phyloP scores from a whole-genome alignment of 129 eudicot species.

The Deinandra increscens region DNA sequence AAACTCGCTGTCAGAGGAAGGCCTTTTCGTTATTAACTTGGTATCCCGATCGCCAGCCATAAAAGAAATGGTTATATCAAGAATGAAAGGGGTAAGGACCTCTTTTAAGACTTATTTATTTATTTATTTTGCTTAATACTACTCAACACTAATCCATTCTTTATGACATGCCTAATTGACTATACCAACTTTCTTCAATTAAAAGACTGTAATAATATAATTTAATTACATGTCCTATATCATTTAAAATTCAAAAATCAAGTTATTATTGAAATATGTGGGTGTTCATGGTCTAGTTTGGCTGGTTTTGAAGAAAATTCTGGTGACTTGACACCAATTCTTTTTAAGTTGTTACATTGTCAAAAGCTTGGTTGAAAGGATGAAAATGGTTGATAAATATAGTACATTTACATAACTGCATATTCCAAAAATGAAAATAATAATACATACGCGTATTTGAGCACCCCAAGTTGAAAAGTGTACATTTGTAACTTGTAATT shows the following conservation, averaged over 20 bases:
- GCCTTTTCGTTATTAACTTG: slow-evolving; percentile 74
- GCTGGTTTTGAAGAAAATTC: background rate
- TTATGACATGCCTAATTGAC: too few species aligned
- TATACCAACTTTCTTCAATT: background rate
- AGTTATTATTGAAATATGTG: background rate
- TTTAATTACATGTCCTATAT: background rate
- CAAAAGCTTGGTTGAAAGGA: too few species aligned
- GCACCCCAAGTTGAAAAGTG: background rate
- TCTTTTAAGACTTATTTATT: background rate
- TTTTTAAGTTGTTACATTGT: background rate
- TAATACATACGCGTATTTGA: background rate
- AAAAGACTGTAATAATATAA: background rate
- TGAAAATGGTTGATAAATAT: background rate
- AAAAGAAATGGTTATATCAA: slow-evolving; percentile 62
- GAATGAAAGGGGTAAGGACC: slow-evolving; percentile 64
- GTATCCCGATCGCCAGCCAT: slow-evolving; percentile 75
- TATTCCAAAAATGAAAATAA: background rate
- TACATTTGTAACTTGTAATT: background rate
- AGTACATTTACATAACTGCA: background rate
- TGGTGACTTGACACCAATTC: too few species aligned
- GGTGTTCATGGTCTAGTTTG: background rate
- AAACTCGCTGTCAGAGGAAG: slow-evolving; percentile 57
- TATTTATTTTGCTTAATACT: too few species aligned
- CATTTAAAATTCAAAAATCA: background rate
- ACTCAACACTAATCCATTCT: too few species aligned